Conservation (phyloP, 2,329 filamentous ascomycete species). For the Cladosporium velox region DNA sequence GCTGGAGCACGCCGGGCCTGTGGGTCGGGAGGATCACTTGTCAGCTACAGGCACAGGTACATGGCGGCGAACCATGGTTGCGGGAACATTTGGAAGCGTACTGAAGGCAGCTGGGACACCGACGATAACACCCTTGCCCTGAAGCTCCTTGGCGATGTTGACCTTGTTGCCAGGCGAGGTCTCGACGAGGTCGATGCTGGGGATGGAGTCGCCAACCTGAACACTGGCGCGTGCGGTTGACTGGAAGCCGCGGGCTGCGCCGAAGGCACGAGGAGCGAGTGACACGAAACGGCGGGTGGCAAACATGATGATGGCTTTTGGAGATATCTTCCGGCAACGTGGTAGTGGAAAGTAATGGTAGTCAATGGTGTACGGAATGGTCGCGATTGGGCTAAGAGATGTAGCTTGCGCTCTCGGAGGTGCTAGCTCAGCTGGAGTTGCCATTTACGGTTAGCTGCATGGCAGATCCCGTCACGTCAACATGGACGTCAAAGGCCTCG, state of each 20-base stretch:
- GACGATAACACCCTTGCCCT: constrained; percentile 75
- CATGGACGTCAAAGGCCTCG: constrained; percentile 1
- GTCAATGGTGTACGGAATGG: constrained; percentile 2
- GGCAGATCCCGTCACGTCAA: constrained; percentile 3
- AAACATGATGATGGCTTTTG: constrained; percentile 29
- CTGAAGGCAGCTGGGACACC: constrained; percentile 67
- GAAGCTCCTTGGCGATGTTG: constrained; percentile 76
- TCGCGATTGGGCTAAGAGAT: constrained; percentile 6
- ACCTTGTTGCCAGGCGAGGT: constrained; percentile 89
- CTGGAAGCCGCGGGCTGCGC: constrained; percentile 57
- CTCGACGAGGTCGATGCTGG: constrained; percentile 75
- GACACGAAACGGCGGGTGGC: constrained; percentile 32
- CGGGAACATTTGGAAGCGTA: constrained; percentile 23
- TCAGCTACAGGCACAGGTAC: constrained; percentile 10
- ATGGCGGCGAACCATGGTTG: constrained; percentile 2
- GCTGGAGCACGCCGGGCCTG: constrained; percentile 63
- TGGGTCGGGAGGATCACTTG: constrained; percentile 9
- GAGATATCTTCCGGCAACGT: neutral
- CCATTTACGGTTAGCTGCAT: neutral
- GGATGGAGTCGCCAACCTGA: constrained; percentile 76
- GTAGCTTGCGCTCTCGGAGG: neutral
- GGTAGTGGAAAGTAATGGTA: neutral
- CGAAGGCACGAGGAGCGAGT: constrained; percentile 18
- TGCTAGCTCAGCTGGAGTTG: neutral
- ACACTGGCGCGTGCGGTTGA: constrained; percentile 64